phyloP scores from a whole-genome alignment of 2,329 filamentous ascomycete genomes.

The Aspergillus costaricaensis region DNA sequence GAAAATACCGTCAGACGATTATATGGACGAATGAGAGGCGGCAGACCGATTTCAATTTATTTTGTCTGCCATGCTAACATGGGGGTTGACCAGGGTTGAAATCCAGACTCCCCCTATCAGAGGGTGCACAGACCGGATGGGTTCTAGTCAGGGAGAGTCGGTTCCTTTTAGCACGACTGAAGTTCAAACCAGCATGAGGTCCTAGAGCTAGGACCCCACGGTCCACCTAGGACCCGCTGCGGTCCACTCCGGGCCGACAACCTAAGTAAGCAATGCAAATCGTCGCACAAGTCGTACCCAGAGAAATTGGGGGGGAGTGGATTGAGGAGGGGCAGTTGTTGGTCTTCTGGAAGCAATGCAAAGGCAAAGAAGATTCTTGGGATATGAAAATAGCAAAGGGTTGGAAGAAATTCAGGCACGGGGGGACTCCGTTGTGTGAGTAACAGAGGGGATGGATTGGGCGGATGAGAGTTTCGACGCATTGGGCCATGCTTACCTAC shows the following conservation, averaged over 20 bases:
- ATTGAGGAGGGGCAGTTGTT: background rate
- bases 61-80: constrained; percentile 3
- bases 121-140: constrained; percentile 15
- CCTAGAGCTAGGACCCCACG: constrained; percentile 25
- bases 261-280: constrained; percentile 30
- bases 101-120: constrained; percentile 22
- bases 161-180: constrained; percentile 11
- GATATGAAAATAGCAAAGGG: background rate
- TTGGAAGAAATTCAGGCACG: no score
- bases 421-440: background rate
- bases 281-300: constrained; percentile 10
- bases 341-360: background rate
- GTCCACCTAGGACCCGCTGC: constrained; percentile 26
- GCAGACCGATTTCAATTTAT: constrained; percentile 23
- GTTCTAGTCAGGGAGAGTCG: constrained; percentile 14
- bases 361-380: background rate
- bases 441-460: background rate
- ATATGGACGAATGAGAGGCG: constrained; percentile 17
- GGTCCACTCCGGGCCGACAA: constrained; percentile 30
- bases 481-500: background rate
- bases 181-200: constrained; percentile 18
- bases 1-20: constrained; percentile 17
- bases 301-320: background rate
- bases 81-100: constrained; percentile 14
- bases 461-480: background rate